phyloP scores from a whole-genome alignment of 495 filamentous ascomycete species.

The Hypoxylon intermedium region DNA sequence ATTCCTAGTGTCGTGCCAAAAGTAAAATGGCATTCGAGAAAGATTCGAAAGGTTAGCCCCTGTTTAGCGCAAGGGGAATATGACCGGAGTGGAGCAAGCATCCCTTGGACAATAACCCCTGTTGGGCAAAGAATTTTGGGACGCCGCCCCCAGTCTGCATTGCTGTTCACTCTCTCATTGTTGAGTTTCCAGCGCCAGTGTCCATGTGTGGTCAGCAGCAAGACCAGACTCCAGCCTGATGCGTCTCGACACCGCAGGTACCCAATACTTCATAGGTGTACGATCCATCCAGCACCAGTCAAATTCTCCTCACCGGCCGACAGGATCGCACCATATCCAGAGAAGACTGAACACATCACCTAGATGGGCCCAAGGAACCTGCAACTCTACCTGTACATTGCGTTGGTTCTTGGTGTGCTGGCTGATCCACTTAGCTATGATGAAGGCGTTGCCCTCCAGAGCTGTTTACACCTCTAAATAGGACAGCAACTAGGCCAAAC shows the following conservation, averaged over 20 bases:
- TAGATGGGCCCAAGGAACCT: constrained; percentile 34
- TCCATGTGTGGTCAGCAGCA: constrained; percentile 16
- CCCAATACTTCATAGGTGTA: constrained; percentile 37
- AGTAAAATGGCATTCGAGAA: constrained; percentile 43
- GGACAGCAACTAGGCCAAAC: constrained; percentile 22
- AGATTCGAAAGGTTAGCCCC: constrained; percentile 43
- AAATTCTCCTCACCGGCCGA: constrained; percentile 25
- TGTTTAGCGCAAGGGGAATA: constrained; percentile 45
- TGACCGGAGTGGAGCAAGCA: constrained; percentile 41
- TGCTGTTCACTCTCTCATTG: constrained; percentile 33
- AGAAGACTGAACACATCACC: constrained; percentile 38
- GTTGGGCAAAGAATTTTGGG: constrained; percentile 24
- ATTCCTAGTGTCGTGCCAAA: constrained; percentile 34
- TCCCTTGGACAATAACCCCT: constrained; percentile 33
- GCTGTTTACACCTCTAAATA: constrained; percentile 32
- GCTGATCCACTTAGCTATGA: constrained; percentile 32
- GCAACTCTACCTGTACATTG: constrained; percentile 32
- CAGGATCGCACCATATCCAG: constrained; percentile 38
- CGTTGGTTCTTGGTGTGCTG: constrained; percentile 36
- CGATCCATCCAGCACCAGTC: constrained; percentile 22
- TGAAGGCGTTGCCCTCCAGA: constrained; percentile 28
- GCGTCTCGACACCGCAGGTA: constrained; percentile 35
- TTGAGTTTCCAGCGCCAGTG: constrained; percentile 20
- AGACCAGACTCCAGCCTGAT: constrained; percentile 22
- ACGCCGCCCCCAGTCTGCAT: constrained; percentile 30